Evolutionary conservation across 257 asterid species (phyloP).

Genomic region (Cinchona pubescens): DNA sequence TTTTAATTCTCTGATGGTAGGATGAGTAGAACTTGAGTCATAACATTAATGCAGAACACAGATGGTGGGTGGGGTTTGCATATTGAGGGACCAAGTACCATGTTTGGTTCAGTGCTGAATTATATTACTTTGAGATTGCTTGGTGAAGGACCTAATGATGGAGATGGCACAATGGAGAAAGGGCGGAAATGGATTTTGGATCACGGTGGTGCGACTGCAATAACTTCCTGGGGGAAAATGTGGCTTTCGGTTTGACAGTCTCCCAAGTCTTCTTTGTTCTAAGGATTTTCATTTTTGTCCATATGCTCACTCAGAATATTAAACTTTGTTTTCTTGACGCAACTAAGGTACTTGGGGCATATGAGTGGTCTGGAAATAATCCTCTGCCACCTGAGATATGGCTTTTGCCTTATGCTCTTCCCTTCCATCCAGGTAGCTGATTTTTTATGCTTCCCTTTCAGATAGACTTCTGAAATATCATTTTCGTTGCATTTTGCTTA

Average conservation of each 20-base stretch:
- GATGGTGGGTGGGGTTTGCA: constrained; percentile 99
- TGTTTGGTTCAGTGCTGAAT: constrained; percentile 93
- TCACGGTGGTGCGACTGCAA: constrained; percentile 93
- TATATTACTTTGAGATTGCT: constrained; percentile 92
- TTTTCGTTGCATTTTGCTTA: neutral
- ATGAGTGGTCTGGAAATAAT: constrained; percentile 98
- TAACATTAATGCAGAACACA: constrained; percentile 53
- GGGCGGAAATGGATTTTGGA: constrained; percentile 85
- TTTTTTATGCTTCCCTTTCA: neutral
- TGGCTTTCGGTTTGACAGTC: constrained; percentile 84
- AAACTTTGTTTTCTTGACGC: constrained; percentile 10
- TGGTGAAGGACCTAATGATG: constrained; percentile 90
- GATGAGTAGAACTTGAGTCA: constrained; percentile 20
- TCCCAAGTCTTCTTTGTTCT: constrained; percentile 17
- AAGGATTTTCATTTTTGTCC: neutral
- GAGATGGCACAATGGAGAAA: constrained; percentile 94
- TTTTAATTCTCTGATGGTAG: constrained; percentile 15
- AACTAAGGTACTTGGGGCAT: constrained; percentile 85
- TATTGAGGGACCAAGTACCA: constrained; percentile 97
- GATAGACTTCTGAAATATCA: neutral
- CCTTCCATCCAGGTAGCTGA: constrained; percentile 87
- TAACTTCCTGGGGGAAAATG: constrained; percentile 99
- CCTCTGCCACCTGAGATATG: constrained; percentile 99
- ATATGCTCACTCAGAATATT: constrained; percentile 14
- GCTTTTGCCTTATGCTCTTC: constrained; percentile 82